These are phyloP conservation scores for Umbelopsis vinacea DNA, from an alignment of 192 early-diverging fungal species.

Conservation along the genomic window DNA sequence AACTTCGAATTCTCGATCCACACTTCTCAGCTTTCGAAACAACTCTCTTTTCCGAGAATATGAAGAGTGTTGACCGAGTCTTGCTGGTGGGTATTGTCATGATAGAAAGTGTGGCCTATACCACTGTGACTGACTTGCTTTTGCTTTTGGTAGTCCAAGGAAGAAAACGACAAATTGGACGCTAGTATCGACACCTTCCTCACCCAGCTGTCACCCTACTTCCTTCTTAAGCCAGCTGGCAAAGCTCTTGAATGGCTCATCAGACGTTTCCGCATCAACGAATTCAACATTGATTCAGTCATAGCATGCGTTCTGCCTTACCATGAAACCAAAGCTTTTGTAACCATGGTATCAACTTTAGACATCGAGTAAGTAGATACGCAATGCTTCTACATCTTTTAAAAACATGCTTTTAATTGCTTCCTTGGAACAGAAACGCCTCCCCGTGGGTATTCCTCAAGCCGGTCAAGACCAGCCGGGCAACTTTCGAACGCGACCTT, in stretches of 20 bases:
- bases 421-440: slow-evolving; percentile 36
- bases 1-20: slow-evolving; percentile 69
- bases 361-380: slow-evolving; percentile 55
- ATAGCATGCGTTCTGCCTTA: slow-evolving; percentile 86
- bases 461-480: slow-evolving; percentile 54
- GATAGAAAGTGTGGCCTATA: background rate
- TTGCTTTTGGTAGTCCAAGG: slow-evolving; percentile 58
- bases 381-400: background rate
- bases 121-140: background rate
- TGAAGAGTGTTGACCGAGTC: slow-evolving; percentile 80
- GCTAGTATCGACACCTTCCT: slow-evolving; percentile 76
- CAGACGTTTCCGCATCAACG: slow-evolving; percentile 83
- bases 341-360: slow-evolving; percentile 79
- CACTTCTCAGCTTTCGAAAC: slow-evolving; percentile 68
- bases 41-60: slow-evolving; percentile 80
- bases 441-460: slow-evolving; percentile 64
- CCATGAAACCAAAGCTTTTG: slow-evolving; percentile 90
- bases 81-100: slow-evolving; percentile 54
- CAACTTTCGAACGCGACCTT: slow-evolving; percentile 69
- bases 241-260: slow-evolving; percentile 95
- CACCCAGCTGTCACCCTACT: slow-evolving; percentile 79
- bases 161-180: slow-evolving; percentile 83
- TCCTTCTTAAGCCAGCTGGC: slow-evolving; percentile 81
- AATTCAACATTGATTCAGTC: slow-evolving; percentile 82
- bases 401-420: background rate